Conservation (phyloP, 75 land plant species). For the Isoetes taiwanensis region DNA sequence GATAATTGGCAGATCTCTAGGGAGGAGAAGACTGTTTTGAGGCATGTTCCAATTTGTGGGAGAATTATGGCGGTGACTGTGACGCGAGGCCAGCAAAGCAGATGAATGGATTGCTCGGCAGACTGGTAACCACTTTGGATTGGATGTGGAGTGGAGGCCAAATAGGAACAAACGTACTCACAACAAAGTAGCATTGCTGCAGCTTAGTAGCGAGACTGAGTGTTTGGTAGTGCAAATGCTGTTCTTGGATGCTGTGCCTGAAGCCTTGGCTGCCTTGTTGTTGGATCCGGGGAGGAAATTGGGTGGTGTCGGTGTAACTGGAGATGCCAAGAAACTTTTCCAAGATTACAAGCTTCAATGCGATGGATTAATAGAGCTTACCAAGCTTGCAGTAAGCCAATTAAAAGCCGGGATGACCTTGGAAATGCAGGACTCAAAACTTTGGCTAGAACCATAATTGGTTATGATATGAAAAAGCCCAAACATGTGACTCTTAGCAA, state of each 20-base stretch:
- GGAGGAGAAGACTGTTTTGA: too few relatives aligned
- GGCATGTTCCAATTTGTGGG: too few relatives aligned
- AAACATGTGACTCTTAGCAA: slow-evolving; percentile 40
- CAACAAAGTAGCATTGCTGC: slow-evolving; percentile 51
- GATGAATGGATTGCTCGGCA: too few relatives aligned
- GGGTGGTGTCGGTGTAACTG: slow-evolving; percentile 52
- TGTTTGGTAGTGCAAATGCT: slow-evolving; percentile 64
- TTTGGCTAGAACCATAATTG: slow-evolving; percentile 36
- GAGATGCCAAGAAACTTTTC: slow-evolving; percentile 33
- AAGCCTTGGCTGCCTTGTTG: slow-evolving; percentile 33
- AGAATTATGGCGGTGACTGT: too few relatives aligned
- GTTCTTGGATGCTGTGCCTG: slow-evolving; percentile 27
- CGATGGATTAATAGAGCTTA: slow-evolving; percentile 29
- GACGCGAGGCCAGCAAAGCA: too few relatives aligned
- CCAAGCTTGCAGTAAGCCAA: slow-evolving; percentile 25
- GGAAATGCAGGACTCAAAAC: slow-evolving; percentile 33
- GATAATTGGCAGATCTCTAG: too few relatives aligned
- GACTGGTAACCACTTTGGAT: too few relatives aligned
- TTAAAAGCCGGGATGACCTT: slow-evolving; percentile 9
- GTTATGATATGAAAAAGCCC: slow-evolving; percentile 35
- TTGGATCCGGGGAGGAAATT: slow-evolving; percentile 20
- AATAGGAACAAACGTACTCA: slow-evolving; percentile 12
- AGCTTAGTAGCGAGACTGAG: slow-evolving; percentile 47
- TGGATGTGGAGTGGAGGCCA: slow-evolving; percentile 81
- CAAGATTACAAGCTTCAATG: slow-evolving; percentile 29